phyloP scores from a whole-genome alignment of 441 rosid species.

The Adansonia grandidieri region DNA sequence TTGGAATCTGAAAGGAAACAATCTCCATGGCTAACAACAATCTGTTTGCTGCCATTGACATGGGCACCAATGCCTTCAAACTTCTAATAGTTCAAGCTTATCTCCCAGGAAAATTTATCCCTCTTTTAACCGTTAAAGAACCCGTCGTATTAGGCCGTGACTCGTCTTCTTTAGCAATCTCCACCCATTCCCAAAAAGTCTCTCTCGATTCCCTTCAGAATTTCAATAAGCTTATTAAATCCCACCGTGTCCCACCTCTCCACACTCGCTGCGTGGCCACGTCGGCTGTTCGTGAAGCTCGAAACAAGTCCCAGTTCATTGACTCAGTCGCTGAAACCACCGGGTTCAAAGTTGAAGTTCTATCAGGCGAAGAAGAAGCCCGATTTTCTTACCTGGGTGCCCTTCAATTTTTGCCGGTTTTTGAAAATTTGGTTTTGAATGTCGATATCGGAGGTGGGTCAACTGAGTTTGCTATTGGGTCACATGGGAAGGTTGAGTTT shows the following conservation, averaged over 20 bases:
- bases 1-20: neutral
- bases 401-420: conserved; percentile 64
- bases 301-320: conserved; percentile 45
- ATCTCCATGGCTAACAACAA: conserved; percentile 14
- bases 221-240: conserved; percentile 46
- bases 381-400: conserved; percentile 60
- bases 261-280: conserved; percentile 67
- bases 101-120: conserved; percentile 52
- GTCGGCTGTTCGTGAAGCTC: conserved; percentile 56
- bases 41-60: conserved; percentile 66
- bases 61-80: conserved; percentile 77
- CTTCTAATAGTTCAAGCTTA: conserved; percentile 59
- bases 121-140: conserved; percentile 49
- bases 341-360: conserved; percentile 48
- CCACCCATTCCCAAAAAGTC: conserved; percentile 44
- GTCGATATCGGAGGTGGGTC: conserved; percentile 83
- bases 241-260: conserved; percentile 34
- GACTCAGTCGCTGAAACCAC: conserved; percentile 39
- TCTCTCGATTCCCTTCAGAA: conserved; percentile 48
- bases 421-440: conserved; percentile 49
- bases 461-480: conserved; percentile 68
- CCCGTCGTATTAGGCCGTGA: conserved; percentile 58
- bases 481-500: conserved; percentile 47
- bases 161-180: conserved; percentile 43
- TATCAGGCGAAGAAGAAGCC: conserved; percentile 73